phyloP scores from a whole-genome alignment of 306 rosid genomes.

The Cicer judaicum region DNA sequence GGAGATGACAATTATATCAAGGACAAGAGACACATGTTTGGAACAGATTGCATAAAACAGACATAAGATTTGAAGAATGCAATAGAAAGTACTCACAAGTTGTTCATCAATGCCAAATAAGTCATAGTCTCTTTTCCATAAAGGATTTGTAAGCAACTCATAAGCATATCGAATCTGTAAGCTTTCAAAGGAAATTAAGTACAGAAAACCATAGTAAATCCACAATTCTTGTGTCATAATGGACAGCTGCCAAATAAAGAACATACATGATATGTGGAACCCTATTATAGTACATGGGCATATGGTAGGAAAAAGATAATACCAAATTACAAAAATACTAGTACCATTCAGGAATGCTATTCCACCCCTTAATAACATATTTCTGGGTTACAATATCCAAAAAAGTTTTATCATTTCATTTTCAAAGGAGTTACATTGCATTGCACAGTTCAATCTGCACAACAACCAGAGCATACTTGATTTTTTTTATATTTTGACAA shows the following conservation, averaged over 20 bases:
- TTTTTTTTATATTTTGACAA: not conserved
- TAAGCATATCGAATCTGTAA: conserved; percentile 89
- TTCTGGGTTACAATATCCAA: conserved; percentile 25
- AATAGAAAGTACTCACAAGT: conserved; percentile 59
- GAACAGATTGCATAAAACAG: conserved; percentile 27
- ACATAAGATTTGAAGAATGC: conserved; percentile 14
- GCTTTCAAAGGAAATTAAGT: conserved; percentile 17
- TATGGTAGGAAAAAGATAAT: not conserved
- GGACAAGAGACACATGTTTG: not conserved
- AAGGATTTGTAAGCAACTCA: conserved; percentile 79
- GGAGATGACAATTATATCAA: conserved; percentile 20
- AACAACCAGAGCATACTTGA: not conserved
- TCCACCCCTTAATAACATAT: conserved; percentile 12
- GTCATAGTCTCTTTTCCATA: conserved; percentile 88
- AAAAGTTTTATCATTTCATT: conserved; percentile 24
- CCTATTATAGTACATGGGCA: conserved; percentile 13
- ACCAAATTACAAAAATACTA: conserved; percentile 29
- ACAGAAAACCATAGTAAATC: conserved; percentile 31
- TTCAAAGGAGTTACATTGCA: not conserved
- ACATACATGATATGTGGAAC: not conserved
- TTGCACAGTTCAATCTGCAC: conserved; percentile 26
- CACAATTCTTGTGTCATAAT: conserved; percentile 21
- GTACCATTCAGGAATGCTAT: conserved; percentile 5
- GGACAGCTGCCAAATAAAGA: conserved; percentile 29
- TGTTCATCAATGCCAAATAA: conserved; percentile 82